A percentile compares a stretch with the other conserved stretches of the same genome.
Conservation (phyloP, 805 yeast genomes). For the Ogataea paraovalis region DNA sequence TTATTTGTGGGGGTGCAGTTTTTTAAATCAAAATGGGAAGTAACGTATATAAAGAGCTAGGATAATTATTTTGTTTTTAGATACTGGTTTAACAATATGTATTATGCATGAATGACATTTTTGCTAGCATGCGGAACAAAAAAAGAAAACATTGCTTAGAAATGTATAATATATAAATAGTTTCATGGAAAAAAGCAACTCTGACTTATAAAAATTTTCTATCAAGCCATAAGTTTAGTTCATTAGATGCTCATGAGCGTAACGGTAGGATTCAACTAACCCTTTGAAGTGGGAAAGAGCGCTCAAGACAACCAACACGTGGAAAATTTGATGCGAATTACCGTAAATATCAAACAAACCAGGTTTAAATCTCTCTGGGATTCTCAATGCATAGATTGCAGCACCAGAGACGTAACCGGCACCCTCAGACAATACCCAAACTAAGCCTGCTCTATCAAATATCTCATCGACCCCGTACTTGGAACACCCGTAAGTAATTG, state of each 20-base stretch:
- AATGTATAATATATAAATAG: no score
- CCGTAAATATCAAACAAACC: conserved; percentile 69
- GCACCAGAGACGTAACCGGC: conserved; percentile 77
- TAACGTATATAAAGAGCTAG: no score
- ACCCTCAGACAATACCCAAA: conserved; percentile 69
- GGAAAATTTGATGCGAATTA: conserved; percentile 84
- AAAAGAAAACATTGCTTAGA: no score
- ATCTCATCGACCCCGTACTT: conserved; percentile 49
- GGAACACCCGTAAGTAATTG: conserved; percentile 52
- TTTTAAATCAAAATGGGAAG: conserved; percentile 40
- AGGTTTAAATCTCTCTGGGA: conserved; percentile 69
- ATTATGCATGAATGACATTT: no score
- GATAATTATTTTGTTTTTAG: no score
- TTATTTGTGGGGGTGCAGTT: conserved; percentile 69
- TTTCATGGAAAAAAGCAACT: no score
- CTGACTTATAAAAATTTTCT: no score
- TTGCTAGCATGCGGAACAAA: no score
- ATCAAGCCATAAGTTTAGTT: not conserved
- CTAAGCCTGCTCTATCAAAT: conserved; percentile 47
- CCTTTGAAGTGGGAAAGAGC: conserved; percentile 71
- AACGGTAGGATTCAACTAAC: conserved; percentile 50
- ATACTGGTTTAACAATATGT: no score
- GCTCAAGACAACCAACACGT: conserved; percentile 71
- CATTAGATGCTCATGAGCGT: conserved; percentile 35
- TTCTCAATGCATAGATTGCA: conserved; percentile 64